Conservation (phyloP, 306 rosid genomes). For the Vigna radiata region DNA sequence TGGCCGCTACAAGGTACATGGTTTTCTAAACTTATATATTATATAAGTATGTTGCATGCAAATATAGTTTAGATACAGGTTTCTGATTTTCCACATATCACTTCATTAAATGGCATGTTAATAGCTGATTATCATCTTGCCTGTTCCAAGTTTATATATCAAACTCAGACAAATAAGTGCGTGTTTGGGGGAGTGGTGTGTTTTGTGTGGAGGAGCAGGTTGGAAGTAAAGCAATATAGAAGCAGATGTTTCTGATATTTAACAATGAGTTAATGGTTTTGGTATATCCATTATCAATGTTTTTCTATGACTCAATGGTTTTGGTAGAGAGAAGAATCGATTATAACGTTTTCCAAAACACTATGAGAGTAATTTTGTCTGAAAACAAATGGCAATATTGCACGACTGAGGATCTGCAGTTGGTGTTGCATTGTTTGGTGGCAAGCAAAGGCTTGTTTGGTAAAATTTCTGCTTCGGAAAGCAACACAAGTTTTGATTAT, state of each 20-base stretch:
- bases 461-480: slow-evolving; percentile 44
- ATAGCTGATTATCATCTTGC: slow-evolving; percentile 1
- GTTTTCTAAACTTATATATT: neutral
- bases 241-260: too few species aligned
- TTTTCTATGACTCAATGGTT: too few species aligned
- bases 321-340: too few species aligned
- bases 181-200: too few species aligned
- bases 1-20: slow-evolving; percentile 78
- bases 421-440: slow-evolving; percentile 47
- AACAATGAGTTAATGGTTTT: too few species aligned
- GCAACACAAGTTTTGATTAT: slow-evolving; percentile 36
- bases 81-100: neutral
- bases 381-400: neutral
- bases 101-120: slow-evolving; percentile 5
- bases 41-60: neutral
- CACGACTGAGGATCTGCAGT: slow-evolving; percentile 27
- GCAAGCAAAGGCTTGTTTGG: slow-evolving; percentile 44
- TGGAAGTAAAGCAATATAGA: too few species aligned
- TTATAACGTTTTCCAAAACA: too few species aligned
- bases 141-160: neutral
- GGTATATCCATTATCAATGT: too few species aligned
- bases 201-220: too few species aligned
- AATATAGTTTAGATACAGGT: neutral
- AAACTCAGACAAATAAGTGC: neutral
- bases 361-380: neutral